Percentiles rank a stretch among this genome's conserved stretches.
Conservation (phyloP, 2,329 filamentous ascomycete species). For the Pyricularia grisea region DNA sequence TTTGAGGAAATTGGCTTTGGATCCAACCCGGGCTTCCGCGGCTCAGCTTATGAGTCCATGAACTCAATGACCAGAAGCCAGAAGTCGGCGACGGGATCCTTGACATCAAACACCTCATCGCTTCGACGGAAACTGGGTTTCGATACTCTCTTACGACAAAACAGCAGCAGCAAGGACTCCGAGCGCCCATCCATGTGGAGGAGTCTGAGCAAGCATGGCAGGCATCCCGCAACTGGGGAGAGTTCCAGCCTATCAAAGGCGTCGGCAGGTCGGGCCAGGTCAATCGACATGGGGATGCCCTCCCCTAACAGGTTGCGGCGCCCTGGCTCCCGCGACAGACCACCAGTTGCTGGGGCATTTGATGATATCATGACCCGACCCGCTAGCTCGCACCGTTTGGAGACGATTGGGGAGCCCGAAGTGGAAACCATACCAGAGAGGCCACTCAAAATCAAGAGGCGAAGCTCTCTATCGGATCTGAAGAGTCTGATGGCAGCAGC, state of each 20-base stretch:
- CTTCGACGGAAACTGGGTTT: slow-evolving; percentile 78
- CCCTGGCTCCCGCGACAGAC: slow-evolving; percentile 49
- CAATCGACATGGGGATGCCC: slow-evolving; percentile 53
- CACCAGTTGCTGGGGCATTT: slow-evolving; percentile 52
- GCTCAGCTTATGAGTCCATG: slow-evolving; percentile 44
- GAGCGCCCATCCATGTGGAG: slow-evolving; percentile 76
- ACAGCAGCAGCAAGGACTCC: slow-evolving; percentile 53
- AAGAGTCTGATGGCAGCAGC: slow-evolving; percentile 53
- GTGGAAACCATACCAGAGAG: slow-evolving; percentile 25
- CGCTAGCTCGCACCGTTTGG: slow-evolving; percentile 31
- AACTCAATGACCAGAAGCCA: slow-evolving; percentile 48
- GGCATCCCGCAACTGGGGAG: slow-evolving; percentile 50
- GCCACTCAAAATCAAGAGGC: slow-evolving; percentile 64
- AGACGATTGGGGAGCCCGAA: slow-evolving; percentile 51
- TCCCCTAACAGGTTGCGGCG: slow-evolving; percentile 39
- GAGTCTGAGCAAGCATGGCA: slow-evolving; percentile 72
- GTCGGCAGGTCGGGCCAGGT: slow-evolving; percentile 61
- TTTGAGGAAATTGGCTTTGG: slow-evolving; percentile 54
- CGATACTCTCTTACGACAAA: slow-evolving; percentile 65
- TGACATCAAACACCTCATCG: slow-evolving; percentile 81
- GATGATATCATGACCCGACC: slow-evolving; percentile 33
- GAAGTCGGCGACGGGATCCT: slow-evolving; percentile 55
- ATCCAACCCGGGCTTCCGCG: slow-evolving; percentile 36
- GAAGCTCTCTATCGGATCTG: slow-evolving; percentile 86
- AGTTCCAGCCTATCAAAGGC: slow-evolving; percentile 56